These are phyloP conservation scores for Wickerhamia fluorescens DNA, from an alignment of 805 yeast genomes.

Conservation along the genomic window DNA sequence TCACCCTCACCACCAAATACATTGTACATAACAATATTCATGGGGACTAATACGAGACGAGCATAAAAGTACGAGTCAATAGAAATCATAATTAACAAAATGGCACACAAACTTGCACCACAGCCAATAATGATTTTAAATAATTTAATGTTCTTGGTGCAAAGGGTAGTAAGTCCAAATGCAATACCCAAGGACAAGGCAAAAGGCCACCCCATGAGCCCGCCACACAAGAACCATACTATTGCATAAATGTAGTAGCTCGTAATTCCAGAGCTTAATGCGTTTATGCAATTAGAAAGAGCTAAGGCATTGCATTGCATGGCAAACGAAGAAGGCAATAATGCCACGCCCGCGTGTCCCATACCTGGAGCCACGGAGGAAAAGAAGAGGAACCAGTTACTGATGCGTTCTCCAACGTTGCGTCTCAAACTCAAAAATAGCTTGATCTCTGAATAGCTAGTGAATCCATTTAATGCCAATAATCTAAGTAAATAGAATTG, in stretches of 20 bases:
- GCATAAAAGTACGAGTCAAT: constrained; percentile 62
- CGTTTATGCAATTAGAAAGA: constrained; percentile 27
- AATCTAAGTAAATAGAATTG: constrained; percentile 51
- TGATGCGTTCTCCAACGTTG: constrained; percentile 30
- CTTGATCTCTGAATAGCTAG: constrained; percentile 45
- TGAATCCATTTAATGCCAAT: constrained; percentile 28
- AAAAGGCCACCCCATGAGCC: constrained; percentile 90
- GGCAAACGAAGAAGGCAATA: constrained; percentile 77
- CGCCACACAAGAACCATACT: constrained; percentile 53
- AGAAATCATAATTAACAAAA: constrained; percentile 20
- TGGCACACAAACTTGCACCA: constrained; percentile 11
- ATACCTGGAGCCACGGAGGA: constrained; percentile 68
- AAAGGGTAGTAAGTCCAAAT: constrained; percentile 34
- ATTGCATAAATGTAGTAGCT: constrained; percentile 20
- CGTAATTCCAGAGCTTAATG: constrained; percentile 8
- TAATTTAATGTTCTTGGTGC: constrained; percentile 3
- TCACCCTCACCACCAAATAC: constrained; percentile 60
- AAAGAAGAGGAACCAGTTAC: constrained; percentile 58
- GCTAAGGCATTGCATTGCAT: constrained; percentile 41
- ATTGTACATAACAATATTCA: constrained; percentile 78
- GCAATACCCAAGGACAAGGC: constrained; percentile 60
- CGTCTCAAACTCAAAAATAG: constrained; percentile 38
- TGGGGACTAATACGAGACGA: constrained; percentile 59
- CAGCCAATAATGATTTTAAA: constrained; percentile 9
- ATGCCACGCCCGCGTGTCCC: constrained; percentile 83